Conservation (phyloP, 164 flowering plant genomes). For the Vitis vinifera region DNA sequence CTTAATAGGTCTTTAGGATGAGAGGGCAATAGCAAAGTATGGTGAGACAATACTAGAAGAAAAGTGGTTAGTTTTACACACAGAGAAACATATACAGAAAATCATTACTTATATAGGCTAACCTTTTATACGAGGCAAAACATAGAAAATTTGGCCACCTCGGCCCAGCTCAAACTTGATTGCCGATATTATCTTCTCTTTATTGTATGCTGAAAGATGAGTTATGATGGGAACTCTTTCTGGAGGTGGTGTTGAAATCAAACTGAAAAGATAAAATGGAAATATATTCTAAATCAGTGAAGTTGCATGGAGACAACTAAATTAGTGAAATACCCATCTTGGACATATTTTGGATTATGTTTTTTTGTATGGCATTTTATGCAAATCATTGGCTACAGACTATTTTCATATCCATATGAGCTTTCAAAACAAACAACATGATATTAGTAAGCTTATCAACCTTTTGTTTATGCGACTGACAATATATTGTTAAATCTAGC, state of each 20-base stretch:
- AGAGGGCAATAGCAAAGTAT: not conserved
- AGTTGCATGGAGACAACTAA: not conserved
- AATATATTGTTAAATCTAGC: not conserved
- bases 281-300: no score
- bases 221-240: conserved; percentile 97
- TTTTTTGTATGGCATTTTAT: not conserved
- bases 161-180: conserved; percentile 85
- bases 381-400: not conserved
- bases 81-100: no score
- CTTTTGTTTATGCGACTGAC: not conserved
- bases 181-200: conserved; percentile 68
- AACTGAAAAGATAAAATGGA: conserved; percentile 46
- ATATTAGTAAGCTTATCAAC: not conserved
- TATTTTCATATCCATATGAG: not conserved
- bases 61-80: no score
- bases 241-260: conserved; percentile 96
- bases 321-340: conserved; percentile 1
- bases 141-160: conserved; percentile 95
- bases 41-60: no score
- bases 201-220: conserved; percentile 71
- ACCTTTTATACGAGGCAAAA: conserved; percentile 97
- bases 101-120: conserved; percentile 3
- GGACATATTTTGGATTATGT: not conserved
- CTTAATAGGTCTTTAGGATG: no score
- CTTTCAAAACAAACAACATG: not conserved